Evolutionary conservation across 2,329 filamentous ascomycete species (phyloP), one percentile per base, ranked within the genome.

Genomic region (Aspergillus niger): DNA sequence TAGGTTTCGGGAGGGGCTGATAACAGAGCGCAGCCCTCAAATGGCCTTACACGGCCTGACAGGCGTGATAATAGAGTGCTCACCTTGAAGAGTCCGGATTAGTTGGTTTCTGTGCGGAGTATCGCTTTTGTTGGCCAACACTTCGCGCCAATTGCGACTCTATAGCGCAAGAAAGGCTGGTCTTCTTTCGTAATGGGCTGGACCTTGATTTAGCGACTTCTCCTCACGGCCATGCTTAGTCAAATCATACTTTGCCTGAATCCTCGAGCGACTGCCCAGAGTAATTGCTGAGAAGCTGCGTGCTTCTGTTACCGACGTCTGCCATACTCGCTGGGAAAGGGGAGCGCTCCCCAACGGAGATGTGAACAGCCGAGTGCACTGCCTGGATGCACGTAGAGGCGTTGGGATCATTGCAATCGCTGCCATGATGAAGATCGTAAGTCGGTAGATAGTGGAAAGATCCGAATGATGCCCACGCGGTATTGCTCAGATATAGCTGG

Each of bases 91-190:
- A 22, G n/a, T 59, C 60, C 10, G 60, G 61, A 8, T 67, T 66
- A 5, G 63, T 60, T 2, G 70, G 61, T 7, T 65, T 63, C 52
- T 72, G 66, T 11, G 69, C 58, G 20, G 62, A 61, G 66, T 69
- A 70, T 59, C 70, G 66, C 55, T 60, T 69, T 38, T 65, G 67
- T 26, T 67, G 65, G 10, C 41, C 43, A 17, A 58, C 56, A 20
- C 10, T 38, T 32, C 43, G 49, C 10, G 20, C 26, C 49, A 55
- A 61, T 36, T 38, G 55, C 15, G 50, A 38, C 11, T 55, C 44
- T 38, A 26, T 39, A 43, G 49, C 22, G 13, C 20, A 24, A 26
- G 20, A 8, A 4, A 43, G 52, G 11, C 50, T 22, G 8, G 38
- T 24, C 24, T 49, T 55, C 50, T 62, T 62, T 43, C 30, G 51